Base-by-base conservation (phyloP, 75 land plant species). In the Pinus tabuliformis region DNA sequence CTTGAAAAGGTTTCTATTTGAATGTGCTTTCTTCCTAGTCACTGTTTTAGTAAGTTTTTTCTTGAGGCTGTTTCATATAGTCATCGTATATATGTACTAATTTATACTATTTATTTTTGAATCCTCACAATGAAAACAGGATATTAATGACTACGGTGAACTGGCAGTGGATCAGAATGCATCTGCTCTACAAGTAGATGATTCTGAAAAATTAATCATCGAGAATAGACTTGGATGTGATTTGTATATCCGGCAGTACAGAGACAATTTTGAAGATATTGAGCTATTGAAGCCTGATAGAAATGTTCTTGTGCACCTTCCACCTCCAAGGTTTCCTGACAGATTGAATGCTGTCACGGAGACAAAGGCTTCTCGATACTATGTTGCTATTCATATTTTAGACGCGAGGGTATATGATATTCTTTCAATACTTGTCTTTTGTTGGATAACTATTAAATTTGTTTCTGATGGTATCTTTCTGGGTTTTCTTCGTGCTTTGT, bases 111-210 rank as follows among this genome's bases (percentile, higher is more conserved):
- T 22, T 3, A 16, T 59, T 33, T 17, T 17, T 22, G 8, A 16
- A 58, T 58, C 70, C 18, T 74, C 22, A 3, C 37, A 33, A 45
- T 30, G 37, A 22, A 54, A 57, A 72, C 78, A 83, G 84, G 84
- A 75, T 21, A 77, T 37, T 21, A 81, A 77, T 45, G 80, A 72
- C 58, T 70, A 72, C 62, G 70, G 56, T 37, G 75, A 78, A 57
- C 57, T 14, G 28, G 13, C n/a, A 39, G 12, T 37, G n/a, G 42
- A 45, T 2, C 49, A 62, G 11, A 73, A 81, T 1, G 74, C 82
- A 77, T 90, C 90, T 68, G 99, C 98, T 61, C 77, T 97, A 61
- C 93, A 97, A 82, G 93, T 89, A 72, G 92, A 91, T 83, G 95
- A 97, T 45, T 82, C 82, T 75, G 92, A 91, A 80, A 92, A 86